These are phyloP conservation scores for Lentinula novae-zelandiae DNA, from an alignment of 1,284 basidiomycete species.

Conservation along the genomic window DNA sequence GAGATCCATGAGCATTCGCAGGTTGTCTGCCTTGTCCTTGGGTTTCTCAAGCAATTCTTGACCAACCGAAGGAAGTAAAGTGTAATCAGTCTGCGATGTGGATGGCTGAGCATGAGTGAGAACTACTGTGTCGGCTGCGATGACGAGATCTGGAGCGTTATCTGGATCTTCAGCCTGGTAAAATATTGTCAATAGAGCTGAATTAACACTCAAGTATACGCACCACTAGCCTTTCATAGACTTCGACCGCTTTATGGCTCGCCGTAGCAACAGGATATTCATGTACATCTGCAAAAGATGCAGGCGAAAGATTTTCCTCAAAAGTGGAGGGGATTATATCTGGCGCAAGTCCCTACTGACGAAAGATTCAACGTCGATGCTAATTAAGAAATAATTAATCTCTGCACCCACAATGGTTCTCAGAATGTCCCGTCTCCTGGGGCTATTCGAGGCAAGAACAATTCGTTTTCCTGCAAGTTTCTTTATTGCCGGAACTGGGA, in stretches of 20 bases:
- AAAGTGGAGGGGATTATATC: constrained; percentile 91
- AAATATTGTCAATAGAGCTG: neutral
- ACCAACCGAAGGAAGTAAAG: constrained; percentile 38
- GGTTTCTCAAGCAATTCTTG: constrained; percentile 93
- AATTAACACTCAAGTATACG: constrained; percentile 24
- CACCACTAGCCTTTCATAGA: constrained; percentile 85
- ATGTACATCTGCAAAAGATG: constrained; percentile 72
- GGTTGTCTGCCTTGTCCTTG: constrained; percentile 72
- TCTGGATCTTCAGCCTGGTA: constrained; percentile 62
- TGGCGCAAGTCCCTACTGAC: constrained; percentile 74
- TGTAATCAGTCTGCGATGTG: constrained; percentile 48
- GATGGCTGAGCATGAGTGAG: constrained; percentile 71
- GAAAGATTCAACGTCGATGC: neutral
- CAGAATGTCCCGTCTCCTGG: constrained; percentile 84
- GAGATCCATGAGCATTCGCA: constrained; percentile 85
- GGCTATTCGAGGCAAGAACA: constrained; percentile 83
- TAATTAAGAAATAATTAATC: constrained; percentile 16
- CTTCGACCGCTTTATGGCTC: constrained; percentile 88
- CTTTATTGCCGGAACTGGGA: constrained; percentile 66
- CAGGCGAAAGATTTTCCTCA: constrained; percentile 73
- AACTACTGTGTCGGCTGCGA: constrained; percentile 94
- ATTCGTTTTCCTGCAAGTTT: constrained; percentile 74
- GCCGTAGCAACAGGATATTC: constrained; percentile 96
- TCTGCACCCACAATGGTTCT: constrained; percentile 62
- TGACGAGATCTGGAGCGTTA: constrained; percentile 90